phyloP scores from a whole-genome alignment of 2,329 filamentous ascomycete genomes.

The Pseudogymnoascus sp. region DNA sequence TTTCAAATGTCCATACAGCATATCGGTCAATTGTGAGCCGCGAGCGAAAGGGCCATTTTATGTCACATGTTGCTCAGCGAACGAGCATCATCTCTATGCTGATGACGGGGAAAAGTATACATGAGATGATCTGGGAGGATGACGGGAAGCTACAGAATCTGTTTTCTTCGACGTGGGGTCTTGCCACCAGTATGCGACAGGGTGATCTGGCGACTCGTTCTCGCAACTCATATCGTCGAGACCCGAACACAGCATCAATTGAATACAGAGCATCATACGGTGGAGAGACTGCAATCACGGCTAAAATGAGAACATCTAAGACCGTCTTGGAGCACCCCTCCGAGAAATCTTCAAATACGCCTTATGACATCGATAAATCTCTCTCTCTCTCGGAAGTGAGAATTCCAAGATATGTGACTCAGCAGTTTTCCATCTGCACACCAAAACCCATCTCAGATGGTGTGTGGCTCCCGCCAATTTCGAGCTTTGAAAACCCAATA shows the following conservation, averaged over 20 bases:
- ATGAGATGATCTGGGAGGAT: background rate
- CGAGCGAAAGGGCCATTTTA: background rate
- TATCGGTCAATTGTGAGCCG: background rate
- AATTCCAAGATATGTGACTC: background rate
- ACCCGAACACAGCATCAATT: background rate
- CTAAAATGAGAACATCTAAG: background rate
- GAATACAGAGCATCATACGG: background rate
- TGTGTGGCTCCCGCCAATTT: background rate
- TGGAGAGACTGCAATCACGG: background rate
- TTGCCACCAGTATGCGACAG: background rate
- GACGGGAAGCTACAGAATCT: background rate
- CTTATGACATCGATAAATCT: background rate
- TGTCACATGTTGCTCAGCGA: background rate
- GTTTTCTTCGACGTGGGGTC: background rate
- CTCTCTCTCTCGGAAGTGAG: background rate
- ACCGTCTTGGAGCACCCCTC: background rate
- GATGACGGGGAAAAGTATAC: background rate
- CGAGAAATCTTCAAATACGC: background rate
- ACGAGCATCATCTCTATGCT: background rate
- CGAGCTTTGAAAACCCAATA: background rate
- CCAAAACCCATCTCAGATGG: background rate
- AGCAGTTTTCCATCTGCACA: background rate
- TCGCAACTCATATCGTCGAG: background rate
- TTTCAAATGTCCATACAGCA: background rate
- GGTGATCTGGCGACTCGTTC: background rate